These are phyloP conservation scores for Suhomyces wounanorum DNA, from an alignment of 1,139 yeast genomes.

Conservation along the genomic window DNA sequence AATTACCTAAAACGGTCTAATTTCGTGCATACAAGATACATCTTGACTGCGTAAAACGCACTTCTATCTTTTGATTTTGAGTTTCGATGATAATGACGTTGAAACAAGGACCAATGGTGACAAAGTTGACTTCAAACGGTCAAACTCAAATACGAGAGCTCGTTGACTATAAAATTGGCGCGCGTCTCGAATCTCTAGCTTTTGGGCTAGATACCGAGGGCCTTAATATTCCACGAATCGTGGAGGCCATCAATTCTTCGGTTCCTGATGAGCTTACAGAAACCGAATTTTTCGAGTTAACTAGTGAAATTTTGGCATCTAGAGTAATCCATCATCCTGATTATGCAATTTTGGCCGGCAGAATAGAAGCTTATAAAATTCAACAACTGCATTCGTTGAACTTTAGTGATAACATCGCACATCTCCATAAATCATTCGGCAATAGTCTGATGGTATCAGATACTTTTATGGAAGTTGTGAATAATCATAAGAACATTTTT, in stretches of 20 bases:
- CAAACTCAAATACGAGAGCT: conserved; percentile 13
- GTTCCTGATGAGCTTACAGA: conserved; percentile 37
- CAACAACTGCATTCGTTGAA: conserved; percentile 28
- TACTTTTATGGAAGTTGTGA: conserved; percentile 33
- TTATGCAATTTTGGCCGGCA: conserved; percentile 49
- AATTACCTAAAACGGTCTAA: not conserved
- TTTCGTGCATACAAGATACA: not conserved
- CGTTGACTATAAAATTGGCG: conserved; percentile 20
- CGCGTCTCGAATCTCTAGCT: conserved; percentile 13
- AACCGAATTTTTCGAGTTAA: conserved; percentile 37
- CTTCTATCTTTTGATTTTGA: too few species aligned
- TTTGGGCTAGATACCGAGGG: conserved; percentile 22
- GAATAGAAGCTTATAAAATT: conserved; percentile 39
- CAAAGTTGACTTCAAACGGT: not conserved
- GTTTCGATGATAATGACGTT: not conserved
- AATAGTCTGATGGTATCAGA: conserved; percentile 24
- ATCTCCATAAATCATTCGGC: not conserved
- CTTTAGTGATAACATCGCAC: conserved; percentile 39
- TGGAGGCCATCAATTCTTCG: conserved; percentile 25
- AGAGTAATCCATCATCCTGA: conserved; percentile 49
- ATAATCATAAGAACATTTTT: conserved; percentile 32
- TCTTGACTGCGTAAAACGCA: too few species aligned
- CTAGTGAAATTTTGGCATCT: conserved; percentile 49
- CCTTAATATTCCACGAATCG: conserved; percentile 26
- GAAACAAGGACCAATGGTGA: not conserved